Conservation (phyloP, 2,329 filamentous ascomycete species). For the Tetracladium maxilliforme region DNA sequence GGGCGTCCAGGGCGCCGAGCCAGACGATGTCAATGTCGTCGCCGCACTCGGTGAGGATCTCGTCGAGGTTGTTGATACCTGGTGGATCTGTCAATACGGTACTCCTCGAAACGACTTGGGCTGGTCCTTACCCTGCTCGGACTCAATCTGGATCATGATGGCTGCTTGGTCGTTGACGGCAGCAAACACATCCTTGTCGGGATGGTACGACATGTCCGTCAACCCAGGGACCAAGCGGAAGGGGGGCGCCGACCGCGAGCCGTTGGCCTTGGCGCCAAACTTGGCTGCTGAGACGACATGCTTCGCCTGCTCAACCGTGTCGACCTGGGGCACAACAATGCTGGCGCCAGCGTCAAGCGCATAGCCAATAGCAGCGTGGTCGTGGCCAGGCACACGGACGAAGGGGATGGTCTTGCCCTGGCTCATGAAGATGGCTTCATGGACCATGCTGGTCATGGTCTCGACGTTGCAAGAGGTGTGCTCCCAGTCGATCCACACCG, state of each 20-base stretch:
- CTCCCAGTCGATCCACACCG: constrained; percentile 32
- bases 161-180: constrained; percentile 30
- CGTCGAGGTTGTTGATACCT: constrained; percentile 31
- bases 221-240: constrained; percentile 23
- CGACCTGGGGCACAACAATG: constrained; percentile 28
- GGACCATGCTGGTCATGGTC: constrained; percentile 34
- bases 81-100: too few relatives aligned
- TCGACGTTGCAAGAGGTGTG: constrained; percentile 28
- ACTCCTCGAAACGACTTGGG: too few relatives aligned
- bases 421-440: constrained; percentile 29
- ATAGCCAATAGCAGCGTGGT: constrained; percentile 28
- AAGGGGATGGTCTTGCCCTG: constrained; percentile 27
- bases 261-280: constrained; percentile 21
- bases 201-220: constrained; percentile 18
- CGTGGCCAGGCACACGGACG: constrained; percentile 28
- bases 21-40: constrained; percentile 29
- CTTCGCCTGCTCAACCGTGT: constrained; percentile 28
- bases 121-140: constrained; percentile 20
- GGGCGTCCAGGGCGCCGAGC: constrained; percentile 26
- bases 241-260: constrained; percentile 28
- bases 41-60: constrained; percentile 26
- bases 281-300: constrained; percentile 26
- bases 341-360: constrained; percentile 32
- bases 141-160: constrained; percentile 31
- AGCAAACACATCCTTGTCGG: constrained; percentile 17